A percentile compares a stretch with the other conserved stretches of the same genome.
Conservation (phyloP, 2,329 filamentous ascomycete species). For the Claviceps sp. region DNA sequence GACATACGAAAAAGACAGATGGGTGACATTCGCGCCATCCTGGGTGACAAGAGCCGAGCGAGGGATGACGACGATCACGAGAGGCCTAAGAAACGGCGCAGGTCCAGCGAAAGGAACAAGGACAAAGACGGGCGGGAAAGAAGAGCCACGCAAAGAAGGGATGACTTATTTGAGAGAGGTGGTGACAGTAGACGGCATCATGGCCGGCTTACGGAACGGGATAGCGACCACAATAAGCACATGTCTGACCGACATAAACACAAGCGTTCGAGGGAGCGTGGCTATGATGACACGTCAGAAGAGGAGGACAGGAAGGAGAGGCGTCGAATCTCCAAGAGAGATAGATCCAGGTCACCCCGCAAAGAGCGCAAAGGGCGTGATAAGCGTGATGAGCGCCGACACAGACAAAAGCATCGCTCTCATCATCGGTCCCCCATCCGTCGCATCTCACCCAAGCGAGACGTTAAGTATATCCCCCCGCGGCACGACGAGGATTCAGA, state of each 20-base stretch:
- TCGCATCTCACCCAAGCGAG: background rate
- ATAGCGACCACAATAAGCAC: slow-evolving; percentile 7
- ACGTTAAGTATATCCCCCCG: background rate
- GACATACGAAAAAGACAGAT: slow-evolving; percentile 46
- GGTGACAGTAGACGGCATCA: slow-evolving; percentile 8
- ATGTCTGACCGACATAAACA: slow-evolving; percentile 5
- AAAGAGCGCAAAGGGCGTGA: slow-evolving; percentile 10
- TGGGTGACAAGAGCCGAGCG: slow-evolving; percentile 30
- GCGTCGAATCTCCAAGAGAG: slow-evolving; percentile 8
- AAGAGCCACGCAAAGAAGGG: background rate
- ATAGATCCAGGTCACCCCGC: slow-evolving; percentile 13
- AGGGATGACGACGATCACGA: slow-evolving; percentile 4
- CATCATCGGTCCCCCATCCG: background rate
- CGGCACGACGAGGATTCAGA: slow-evolving; percentile 39
- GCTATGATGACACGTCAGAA: background rate
- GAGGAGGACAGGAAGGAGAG: slow-evolving; percentile 1
- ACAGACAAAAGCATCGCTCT: slow-evolving; percentile 21
- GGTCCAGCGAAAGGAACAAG: slow-evolving; percentile 8
- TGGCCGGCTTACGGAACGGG: slow-evolving; percentile 13
- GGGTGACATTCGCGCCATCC: slow-evolving; percentile 45
- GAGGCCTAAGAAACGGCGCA: slow-evolving; percentile 1
- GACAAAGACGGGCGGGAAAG: slow-evolving; percentile 1
- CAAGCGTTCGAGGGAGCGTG: background rate
- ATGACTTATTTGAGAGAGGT: background rate
- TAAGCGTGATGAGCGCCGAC: slow-evolving; percentile 11